Conservation (phyloP, 352 stramenopile genomes). For the Peronospora destructor region DNA sequence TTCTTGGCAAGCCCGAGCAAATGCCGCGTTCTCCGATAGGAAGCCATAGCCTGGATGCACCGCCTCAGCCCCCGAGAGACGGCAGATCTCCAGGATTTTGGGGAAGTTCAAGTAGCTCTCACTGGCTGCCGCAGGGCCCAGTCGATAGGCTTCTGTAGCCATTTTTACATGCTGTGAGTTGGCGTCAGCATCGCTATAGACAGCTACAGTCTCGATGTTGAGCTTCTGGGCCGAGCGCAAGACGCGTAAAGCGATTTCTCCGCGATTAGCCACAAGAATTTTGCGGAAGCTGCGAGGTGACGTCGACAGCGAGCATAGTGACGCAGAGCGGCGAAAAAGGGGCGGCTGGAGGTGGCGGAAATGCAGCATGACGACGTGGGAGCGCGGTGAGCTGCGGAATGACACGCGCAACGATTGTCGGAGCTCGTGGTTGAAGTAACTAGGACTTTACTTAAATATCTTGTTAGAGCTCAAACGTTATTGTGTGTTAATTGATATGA, state of each 20-base stretch:
- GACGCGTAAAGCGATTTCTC: slow-evolving; percentile 87
- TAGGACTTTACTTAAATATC: slow-evolving; percentile 9
- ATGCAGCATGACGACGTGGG: slow-evolving; percentile 18
- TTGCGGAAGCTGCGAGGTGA: slow-evolving; percentile 65
- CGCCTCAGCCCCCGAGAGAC: slow-evolving; percentile 58
- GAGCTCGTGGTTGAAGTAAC: slow-evolving; percentile 11
- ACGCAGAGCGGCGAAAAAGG: slow-evolving; percentile 2
- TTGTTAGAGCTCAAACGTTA: background rate
- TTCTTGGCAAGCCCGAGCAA: slow-evolving; percentile 58
- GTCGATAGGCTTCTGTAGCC: slow-evolving; percentile 61
- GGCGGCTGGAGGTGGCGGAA: slow-evolving; percentile 6
- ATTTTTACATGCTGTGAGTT: slow-evolving; percentile 69
- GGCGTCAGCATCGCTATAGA: slow-evolving; percentile 87
- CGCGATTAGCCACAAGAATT: slow-evolving; percentile 88
- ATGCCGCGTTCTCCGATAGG: slow-evolving; percentile 83
- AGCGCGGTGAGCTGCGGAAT: slow-evolving; percentile 10
- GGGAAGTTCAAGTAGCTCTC: slow-evolving; percentile 75
- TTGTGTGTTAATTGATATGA: slow-evolving; percentile 1
- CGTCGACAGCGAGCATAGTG: slow-evolving; percentile 17
- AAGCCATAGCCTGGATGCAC: slow-evolving; percentile 90
- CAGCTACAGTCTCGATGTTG: slow-evolving; percentile 86
- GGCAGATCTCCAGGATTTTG: slow-evolving; percentile 70
- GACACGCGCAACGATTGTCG: slow-evolving; percentile 1
- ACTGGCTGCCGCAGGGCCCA: slow-evolving; percentile 58
- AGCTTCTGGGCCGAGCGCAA: slow-evolving; percentile 78